Evolutionary conservation across 768 basidiomycete species (phyloP).

Genomic region (Leccinellum albellum): DNA sequence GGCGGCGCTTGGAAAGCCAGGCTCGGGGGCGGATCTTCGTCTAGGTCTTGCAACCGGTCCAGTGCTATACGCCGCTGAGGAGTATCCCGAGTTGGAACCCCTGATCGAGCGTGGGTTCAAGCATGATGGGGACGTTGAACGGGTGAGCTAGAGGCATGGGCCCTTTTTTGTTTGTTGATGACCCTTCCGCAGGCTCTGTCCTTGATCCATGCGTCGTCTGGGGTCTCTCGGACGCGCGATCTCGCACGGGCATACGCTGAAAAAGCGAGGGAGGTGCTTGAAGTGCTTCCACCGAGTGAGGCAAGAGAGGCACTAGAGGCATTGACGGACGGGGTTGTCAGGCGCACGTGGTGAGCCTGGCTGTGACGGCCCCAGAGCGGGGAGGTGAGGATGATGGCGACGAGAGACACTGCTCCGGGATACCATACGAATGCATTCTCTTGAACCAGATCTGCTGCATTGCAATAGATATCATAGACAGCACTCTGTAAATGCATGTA

Average conservation of each 20-base stretch:
- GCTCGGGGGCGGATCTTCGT: constrained; percentile 72
- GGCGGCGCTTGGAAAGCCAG: constrained; percentile 82
- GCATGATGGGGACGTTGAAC: constrained; percentile 73
- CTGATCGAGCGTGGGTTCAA: constrained; percentile 79
- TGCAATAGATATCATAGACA: neutral
- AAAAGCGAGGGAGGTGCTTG: constrained; percentile 69
- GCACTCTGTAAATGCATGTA: neutral
- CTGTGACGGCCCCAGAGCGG: neutral
- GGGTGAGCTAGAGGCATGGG: constrained; percentile 41
- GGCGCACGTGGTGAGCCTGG: constrained; percentile 45
- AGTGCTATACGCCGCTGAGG: constrained; percentile 81
- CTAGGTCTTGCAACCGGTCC: constrained; percentile 86
- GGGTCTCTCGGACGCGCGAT: constrained; percentile 71
- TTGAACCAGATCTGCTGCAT: neutral
- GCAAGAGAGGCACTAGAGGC: constrained; percentile 71
- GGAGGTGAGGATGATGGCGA: neutral
- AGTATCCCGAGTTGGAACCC: constrained; percentile 70
- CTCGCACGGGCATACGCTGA: constrained; percentile 75
- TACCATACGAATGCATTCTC: neutral
- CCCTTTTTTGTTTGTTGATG: neutral
- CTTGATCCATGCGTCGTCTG: constrained; percentile 57
- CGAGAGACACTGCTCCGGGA: neutral
- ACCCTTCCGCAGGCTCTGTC: constrained; percentile 54
- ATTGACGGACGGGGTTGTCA: constrained; percentile 65
- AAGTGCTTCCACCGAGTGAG: constrained; percentile 74